Evolutionary conservation across 2,329 filamentous ascomycete species (phyloP), one percentile per base, ranked within the genome.

Genomic region (Xylaria sp.): DNA sequence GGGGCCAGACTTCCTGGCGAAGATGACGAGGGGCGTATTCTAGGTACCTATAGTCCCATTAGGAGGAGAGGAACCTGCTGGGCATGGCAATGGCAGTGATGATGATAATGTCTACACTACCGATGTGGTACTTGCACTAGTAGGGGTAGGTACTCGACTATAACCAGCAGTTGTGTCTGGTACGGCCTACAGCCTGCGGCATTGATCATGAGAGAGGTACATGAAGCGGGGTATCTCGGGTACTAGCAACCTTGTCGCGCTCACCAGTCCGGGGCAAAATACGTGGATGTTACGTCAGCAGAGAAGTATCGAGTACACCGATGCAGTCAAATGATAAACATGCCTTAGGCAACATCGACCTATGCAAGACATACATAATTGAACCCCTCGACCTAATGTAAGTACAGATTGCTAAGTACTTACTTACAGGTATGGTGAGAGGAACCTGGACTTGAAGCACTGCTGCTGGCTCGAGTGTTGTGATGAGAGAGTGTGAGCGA

Each of bases 141-240:
- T n/a, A n/a, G n/a, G n/a, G n/a, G n/a, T n/a, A n/a, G n/a, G n/a
- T n/a, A n/a, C n/a, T n/a, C n/a, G n/a, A n/a, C n/a, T n/a, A n/a
- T n/a, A n/a, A n/a, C n/a, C n/a, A n/a, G n/a, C 17, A 4, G 22
- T 13, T 10, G 13, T 27, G 36, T 49, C 17, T 29, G 42, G 42
- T 45, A 45, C 42, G 9, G 42, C 42, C n/a, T 20, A 36, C 33
- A 36, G 33, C 33, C 33, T 17, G 15, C 45, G 22, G 45, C 11
- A 49, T 49, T 7, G 25, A 49, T 27, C 29, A 31, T n/a, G 17
- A 51, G 27, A 50, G 45, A 33, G 53, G 53, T 55, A 55, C 53
- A 47, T 31, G 53, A 62, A 63, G 64, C 61, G 64, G 64, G 64
- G 60, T 66, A 66, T 50, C 13, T 5, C 1, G 25, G 44, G 65